Evolutionary conservation across 192 early-diverging fungal genomes (phyloP).

Genomic region (Entomortierella beljakovae): DNA sequence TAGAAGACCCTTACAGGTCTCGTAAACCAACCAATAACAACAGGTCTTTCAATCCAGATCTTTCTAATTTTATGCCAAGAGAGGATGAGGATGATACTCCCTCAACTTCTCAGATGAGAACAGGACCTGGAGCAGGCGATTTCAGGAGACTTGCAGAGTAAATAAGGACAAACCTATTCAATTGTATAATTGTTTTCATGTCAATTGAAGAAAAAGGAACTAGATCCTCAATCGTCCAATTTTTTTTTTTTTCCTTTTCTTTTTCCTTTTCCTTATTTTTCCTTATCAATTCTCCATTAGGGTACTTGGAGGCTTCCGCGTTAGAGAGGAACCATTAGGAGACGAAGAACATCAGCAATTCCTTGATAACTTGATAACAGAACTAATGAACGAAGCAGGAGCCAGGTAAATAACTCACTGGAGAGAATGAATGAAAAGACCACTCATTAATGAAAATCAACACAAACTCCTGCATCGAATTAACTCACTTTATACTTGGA

Average conservation of each 20-base stretch:
- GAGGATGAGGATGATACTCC: slow-evolving; percentile 12
- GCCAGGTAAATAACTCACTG: slow-evolving; percentile 39
- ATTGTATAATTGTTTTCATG: too few species aligned
- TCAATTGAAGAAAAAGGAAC: too few species aligned
- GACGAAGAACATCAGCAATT: slow-evolving; percentile 58
- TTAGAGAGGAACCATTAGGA: slow-evolving; percentile 40
- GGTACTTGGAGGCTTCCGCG: slow-evolving; percentile 58
- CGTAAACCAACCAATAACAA: slow-evolving; percentile 7
- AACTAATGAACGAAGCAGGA: slow-evolving; percentile 66
- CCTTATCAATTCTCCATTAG: slow-evolving; percentile 12
- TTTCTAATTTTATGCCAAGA: slow-evolving; percentile 48
- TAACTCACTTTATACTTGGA: background rate
- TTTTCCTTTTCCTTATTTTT: background rate
- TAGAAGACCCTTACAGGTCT: slow-evolving; percentile 41
- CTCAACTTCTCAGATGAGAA: background rate
- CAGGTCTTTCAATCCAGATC: slow-evolving; percentile 41
- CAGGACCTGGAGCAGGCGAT: slow-evolving; percentile 22
- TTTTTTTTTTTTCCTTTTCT: background rate
- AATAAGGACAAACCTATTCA: too few species aligned
- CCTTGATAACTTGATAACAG: slow-evolving; percentile 66
- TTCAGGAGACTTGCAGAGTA: slow-evolving; percentile 48
- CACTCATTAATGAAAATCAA: too few species aligned
- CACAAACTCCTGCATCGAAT: background rate
- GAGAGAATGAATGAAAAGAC: too few species aligned
- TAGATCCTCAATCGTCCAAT: background rate